Percentiles rank a stretch among this genome's conserved stretches.
These are phyloP conservation scores for Wickerhamiella spandovensis DNA, from an alignment of 805 yeast species.

Conservation along the genomic window DNA sequence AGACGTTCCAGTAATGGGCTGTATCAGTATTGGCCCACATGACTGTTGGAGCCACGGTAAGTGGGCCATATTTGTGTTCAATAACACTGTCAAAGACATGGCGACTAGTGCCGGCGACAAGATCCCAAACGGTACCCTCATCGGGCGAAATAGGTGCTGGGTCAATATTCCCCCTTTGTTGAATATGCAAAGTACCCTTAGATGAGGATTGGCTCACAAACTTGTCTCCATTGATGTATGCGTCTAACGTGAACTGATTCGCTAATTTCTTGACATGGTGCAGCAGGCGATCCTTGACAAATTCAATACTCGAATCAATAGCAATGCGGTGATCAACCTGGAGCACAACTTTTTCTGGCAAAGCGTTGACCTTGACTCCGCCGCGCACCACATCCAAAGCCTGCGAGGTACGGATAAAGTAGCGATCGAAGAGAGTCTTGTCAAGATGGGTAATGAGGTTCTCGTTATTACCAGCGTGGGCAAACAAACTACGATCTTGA, in stretches of 20 bases:
- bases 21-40: constrained; percentile 69
- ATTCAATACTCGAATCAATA: constrained; percentile 38
- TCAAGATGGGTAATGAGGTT: constrained; percentile 11
- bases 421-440: constrained; percentile 20
- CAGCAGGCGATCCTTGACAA: constrained; percentile 28
- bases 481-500: constrained; percentile 5
- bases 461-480: constrained; percentile 1
- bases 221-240: constrained; percentile 30
- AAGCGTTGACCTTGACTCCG: constrained; percentile 63
- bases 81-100: constrained; percentile 42
- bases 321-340: constrained; percentile 53
- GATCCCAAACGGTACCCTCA: constrained; percentile 35
- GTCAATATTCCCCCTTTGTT: constrained; percentile 23
- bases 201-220: constrained; percentile 23
- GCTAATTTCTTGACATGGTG: constrained; percentile 31
- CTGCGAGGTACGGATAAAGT: constrained; percentile 47
- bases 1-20: constrained; percentile 47
- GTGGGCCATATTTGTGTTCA: constrained; percentile 20
- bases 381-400: constrained; percentile 56
- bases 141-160: constrained; percentile 45
- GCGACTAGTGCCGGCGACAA: constrained; percentile 49
- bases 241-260: constrained; percentile 31
- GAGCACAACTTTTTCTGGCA: constrained; percentile 49
- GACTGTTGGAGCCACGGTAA: constrained; percentile 41
- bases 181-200: constrained; percentile 23